A percentile compares a stretch with the other conserved stretches of the same genome.
Evolutionary conservation across 2,329 filamentous ascomycete genomes (phyloP).

Genomic region (Aaosphaeria pasadenensis): DNA sequence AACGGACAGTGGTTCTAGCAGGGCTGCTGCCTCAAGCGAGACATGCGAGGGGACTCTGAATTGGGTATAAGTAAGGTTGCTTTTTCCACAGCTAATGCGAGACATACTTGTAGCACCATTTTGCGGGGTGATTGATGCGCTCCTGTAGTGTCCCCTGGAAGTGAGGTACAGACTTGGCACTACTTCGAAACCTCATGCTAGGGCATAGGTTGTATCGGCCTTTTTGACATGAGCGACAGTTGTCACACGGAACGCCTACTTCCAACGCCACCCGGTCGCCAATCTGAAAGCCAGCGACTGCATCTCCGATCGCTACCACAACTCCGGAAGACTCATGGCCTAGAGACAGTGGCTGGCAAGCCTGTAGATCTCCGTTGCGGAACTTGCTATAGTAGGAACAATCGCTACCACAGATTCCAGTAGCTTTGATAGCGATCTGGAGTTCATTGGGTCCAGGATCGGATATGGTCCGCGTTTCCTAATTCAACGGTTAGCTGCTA

Average conservation of each 20-base stretch:
- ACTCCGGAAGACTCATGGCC: conserved; percentile 41
- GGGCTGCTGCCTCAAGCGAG: conserved; percentile 36
- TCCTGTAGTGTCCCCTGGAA: conserved; percentile 45
- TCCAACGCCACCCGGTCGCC: conserved; percentile 42
- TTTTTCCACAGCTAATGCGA: conserved; percentile 25
- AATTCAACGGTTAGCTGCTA: conserved; percentile 21
- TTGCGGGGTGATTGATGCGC: conserved; percentile 43
- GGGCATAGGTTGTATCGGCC: conserved; percentile 43
- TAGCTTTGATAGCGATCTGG: conserved; percentile 63
- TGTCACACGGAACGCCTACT: conserved; percentile 41
- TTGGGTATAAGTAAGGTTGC: conserved; percentile 24
- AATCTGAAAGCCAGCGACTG: conserved; percentile 36
- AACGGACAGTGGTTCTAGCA: conserved; percentile 66
- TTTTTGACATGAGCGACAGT: conserved; percentile 40
- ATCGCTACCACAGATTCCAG: conserved; percentile 68
- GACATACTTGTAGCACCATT: conserved; percentile 45
- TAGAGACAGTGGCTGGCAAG: conserved; percentile 62
- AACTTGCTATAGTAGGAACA: conserved; percentile 71
- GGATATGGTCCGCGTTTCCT: conserved; percentile 57
- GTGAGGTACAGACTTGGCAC: conserved; percentile 42
- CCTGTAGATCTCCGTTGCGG: conserved; percentile 67
- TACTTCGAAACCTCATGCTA: conserved; percentile 43
- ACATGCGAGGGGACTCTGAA: conserved; percentile 39
- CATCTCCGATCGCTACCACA: conserved; percentile 37
- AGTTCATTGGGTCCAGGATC: conserved; percentile 57